These are phyloP conservation scores for Thielaviopsis musarum DNA, from an alignment of 2,329 filamentous ascomycete genomes.

Conservation along the genomic window DNA sequence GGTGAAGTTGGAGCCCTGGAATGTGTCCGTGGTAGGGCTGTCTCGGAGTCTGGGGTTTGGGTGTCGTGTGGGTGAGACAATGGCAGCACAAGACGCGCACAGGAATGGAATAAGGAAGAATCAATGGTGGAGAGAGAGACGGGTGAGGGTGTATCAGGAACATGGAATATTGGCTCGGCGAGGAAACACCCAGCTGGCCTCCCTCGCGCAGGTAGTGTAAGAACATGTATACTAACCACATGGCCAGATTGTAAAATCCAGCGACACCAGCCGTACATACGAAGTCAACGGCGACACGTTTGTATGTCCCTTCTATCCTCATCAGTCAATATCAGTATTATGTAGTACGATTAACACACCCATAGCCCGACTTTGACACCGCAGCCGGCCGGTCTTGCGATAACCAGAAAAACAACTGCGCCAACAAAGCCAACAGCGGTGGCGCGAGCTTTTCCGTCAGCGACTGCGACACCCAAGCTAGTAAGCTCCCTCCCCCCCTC, in stretches of 20 bases:
- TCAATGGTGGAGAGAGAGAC: not conserved
- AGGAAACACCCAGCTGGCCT: too few species aligned
- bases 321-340: not conserved
- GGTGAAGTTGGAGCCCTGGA: not conserved
- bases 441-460: slow-evolving; percentile 21
- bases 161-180: not conserved
- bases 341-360: not conserved
- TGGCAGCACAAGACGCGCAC: slow-evolving; percentile 11
- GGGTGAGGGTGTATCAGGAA: not conserved
- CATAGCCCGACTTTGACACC: slow-evolving; percentile 25
- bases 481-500: slow-evolving; percentile 19
- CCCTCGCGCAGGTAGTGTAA: not conserved
- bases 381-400: slow-evolving; percentile 30
- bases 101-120: slow-evolving; percentile 17
- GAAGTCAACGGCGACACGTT: slow-evolving; percentile 28
- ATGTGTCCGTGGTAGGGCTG: not conserved
- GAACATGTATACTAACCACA: not conserved
- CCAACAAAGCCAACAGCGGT: slow-evolving; percentile 24
- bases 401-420: slow-evolving; percentile 32
- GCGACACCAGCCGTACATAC: slow-evolving; percentile 25
- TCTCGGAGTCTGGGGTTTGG: not conserved
- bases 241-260: slow-evolving; percentile 23
- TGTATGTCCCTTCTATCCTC: slow-evolving; percentile 17
- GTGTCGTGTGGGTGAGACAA: not conserved
- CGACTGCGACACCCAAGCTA: slow-evolving; percentile 29